Conservation (phyloP, 768 basidiomycete genomes). For the Agrocybe praecox region DNA sequence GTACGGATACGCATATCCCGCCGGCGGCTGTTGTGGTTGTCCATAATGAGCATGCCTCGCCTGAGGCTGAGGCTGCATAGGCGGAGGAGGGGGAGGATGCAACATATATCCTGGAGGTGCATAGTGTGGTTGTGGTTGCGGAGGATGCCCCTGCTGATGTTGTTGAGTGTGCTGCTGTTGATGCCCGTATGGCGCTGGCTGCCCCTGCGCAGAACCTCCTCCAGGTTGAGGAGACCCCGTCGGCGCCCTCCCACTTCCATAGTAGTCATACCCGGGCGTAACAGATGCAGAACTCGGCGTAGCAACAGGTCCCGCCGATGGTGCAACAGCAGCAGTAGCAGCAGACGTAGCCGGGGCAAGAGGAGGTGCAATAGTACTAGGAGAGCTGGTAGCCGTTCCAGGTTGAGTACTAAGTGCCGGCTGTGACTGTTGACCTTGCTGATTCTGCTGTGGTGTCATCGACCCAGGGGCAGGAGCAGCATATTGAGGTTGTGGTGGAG, state of each 20-base stretch:
- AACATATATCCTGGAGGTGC: slow-evolving; percentile 14
- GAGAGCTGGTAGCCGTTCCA: slow-evolving; percentile 11
- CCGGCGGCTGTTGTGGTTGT: slow-evolving; percentile 23
- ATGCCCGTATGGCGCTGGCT: not conserved
- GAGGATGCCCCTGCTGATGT: slow-evolving; percentile 1
- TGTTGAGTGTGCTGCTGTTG: slow-evolving; percentile 9
- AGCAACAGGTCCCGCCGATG: slow-evolving; percentile 3
- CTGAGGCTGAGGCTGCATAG: slow-evolving; percentile 16
- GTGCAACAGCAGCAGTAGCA: slow-evolving; percentile 14
- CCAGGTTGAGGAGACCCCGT: slow-evolving; percentile 17
- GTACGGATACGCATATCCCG: slow-evolving; percentile 27
- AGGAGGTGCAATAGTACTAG: slow-evolving; percentile 18
- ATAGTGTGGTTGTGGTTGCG: slow-evolving; percentile 1
- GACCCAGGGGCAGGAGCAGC: slow-evolving; percentile 5
- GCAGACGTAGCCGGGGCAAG: slow-evolving; percentile 6
- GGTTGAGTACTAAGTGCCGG: slow-evolving; percentile 7
- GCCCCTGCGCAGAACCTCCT: not conserved
- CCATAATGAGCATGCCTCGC: slow-evolving; percentile 20
- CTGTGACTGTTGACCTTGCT: not conserved
- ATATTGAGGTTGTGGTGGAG: slow-evolving; percentile 17
- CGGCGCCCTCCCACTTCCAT: slow-evolving; percentile 14
- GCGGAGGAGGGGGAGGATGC: slow-evolving; percentile 23
- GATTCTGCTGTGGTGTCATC: not conserved
- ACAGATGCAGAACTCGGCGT: slow-evolving; percentile 8
- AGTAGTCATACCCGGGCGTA: slow-evolving; percentile 16